Percentiles rank a stretch among this genome's conserved stretches.
Conservation (phyloP, 352 stramenopile genomes). For the Nothophytophthora sp. region DNA sequence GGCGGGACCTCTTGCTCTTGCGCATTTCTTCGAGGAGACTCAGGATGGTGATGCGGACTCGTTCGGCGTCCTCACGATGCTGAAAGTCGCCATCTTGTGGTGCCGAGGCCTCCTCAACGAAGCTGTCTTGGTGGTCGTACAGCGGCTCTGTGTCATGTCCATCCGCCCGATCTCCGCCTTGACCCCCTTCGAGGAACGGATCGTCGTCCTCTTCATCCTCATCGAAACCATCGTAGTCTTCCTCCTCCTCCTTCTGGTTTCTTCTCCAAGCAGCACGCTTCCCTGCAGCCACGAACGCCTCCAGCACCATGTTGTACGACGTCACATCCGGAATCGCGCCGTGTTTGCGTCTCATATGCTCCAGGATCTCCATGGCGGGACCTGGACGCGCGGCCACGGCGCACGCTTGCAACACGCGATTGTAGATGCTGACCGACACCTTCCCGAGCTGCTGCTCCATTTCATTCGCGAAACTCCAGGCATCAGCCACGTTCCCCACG, state of each 20-base stretch:
- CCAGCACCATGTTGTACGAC: slow-evolving; percentile 63
- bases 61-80: slow-evolving; percentile 20
- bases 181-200: too few relatives aligned
- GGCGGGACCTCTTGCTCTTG: not conserved
- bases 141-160: too few relatives aligned
- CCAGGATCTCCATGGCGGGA: slow-evolving; percentile 43
- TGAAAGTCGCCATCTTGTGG: slow-evolving; percentile 6
- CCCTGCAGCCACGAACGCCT: slow-evolving; percentile 41
- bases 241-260: slow-evolving; percentile 17
- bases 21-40: slow-evolving; percentile 41
- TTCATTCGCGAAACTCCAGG: slow-evolving; percentile 34
- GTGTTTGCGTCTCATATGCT: slow-evolving; percentile 32
- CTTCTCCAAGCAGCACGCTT: slow-evolving; percentile 19
- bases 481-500: slow-evolving; percentile 46
- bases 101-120: not conserved
- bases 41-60: slow-evolving; percentile 24
- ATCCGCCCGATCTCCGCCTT: too few relatives aligned
- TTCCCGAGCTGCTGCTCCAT: slow-evolving; percentile 50
- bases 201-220: slow-evolving; percentile 5
- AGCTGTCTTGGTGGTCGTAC: too few relatives aligned
- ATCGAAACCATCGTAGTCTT: slow-evolving; percentile 15
- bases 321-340: slow-evolving; percentile 33
- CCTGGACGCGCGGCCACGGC: slow-evolving; percentile 34
- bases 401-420: slow-evolving; percentile 62
- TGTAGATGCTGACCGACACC: slow-evolving; percentile 46